A percentile compares a stretch with the other conserved stretches of the same genome.
Evolutionary conservation across 164 flowering plant species (phyloP).

Genomic region (Sextonia rubra): DNA sequence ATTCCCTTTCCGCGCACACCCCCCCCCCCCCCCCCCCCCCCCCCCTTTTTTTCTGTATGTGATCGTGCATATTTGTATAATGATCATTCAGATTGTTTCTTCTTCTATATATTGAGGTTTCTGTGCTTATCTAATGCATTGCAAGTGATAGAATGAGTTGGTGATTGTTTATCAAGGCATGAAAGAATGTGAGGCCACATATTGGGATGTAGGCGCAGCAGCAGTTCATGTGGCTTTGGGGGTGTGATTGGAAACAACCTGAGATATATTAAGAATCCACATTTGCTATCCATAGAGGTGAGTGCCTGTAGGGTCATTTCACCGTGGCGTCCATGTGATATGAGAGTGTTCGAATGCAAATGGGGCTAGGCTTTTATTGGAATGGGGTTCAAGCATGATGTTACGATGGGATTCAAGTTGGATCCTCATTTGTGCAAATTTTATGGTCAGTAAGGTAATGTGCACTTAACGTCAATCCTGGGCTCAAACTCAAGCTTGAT

Average conservation of each 20-base stretch:
- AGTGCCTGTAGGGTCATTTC: neutral
- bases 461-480: too few species aligned
- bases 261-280: constrained; percentile 1
- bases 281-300: neutral
- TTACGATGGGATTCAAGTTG: too few species aligned
- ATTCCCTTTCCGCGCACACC: too few species aligned
- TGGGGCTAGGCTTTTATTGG: too few species aligned
- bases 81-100: neutral
- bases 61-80: neutral
- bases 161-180: constrained; percentile 39
- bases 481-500: too few species aligned
- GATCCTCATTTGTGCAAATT: too few species aligned
- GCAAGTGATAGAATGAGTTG: constrained; percentile 1
- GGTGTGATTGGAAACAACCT: constrained; percentile 98
- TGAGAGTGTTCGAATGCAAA: too few species aligned
- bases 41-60: too few species aligned
- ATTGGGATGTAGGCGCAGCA: constrained; percentile 91
- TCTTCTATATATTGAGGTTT: neutral
- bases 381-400: too few species aligned
- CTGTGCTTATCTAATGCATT: neutral
- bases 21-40: too few species aligned
- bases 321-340: too few species aligned
- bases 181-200: constrained; percentile 55
- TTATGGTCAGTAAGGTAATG: too few species aligned
- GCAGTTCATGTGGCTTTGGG: constrained; percentile 94